Evolutionary conservation across 371 early-diverging fungal species (phyloP).

Genomic region (Chytridiales sp.): DNA sequence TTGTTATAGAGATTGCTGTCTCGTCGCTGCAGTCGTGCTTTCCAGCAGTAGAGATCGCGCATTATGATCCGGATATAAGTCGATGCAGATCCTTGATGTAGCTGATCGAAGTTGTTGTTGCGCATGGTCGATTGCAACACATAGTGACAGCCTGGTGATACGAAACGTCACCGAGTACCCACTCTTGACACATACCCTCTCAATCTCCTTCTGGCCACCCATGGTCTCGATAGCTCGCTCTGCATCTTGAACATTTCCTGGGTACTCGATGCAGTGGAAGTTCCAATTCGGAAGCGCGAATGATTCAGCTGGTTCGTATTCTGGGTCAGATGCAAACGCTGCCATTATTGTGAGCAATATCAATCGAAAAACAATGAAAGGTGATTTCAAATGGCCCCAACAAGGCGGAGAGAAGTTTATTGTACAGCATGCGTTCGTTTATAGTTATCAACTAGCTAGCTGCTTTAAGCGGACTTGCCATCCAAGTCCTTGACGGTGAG

Average conservation of each 20-base stretch:
- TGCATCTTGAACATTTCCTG: conserved; percentile 52
- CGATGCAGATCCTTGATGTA: neutral
- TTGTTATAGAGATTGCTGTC: too few species aligned
- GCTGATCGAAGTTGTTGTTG: too few species aligned
- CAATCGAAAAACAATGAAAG: too few species aligned
- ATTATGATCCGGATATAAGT: neutral
- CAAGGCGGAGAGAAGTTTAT: too few species aligned
- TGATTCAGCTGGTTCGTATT: neutral
- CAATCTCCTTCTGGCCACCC: conserved; percentile 51
- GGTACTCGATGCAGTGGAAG: conserved; percentile 60
- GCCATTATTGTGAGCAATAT: too few species aligned
- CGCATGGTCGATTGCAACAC: neutral
- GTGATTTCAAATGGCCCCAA: too few species aligned
- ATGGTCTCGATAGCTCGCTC: conserved; percentile 51
- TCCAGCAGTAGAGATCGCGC: neutral
- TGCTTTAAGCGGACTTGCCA: conserved; percentile 26
- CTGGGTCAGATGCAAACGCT: too few species aligned
- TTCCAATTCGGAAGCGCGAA: conserved; percentile 44
- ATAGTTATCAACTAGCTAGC: too few species aligned
- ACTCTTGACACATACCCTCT: conserved; percentile 27
- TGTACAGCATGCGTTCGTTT: too few species aligned
- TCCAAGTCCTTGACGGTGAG: conserved; percentile 27
- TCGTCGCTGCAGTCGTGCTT: too few species aligned
- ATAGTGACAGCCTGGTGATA: too few species aligned
- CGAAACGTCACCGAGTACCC: too few species aligned